Base-by-base conservation (phyloP, 257 asterid genomes). In the Petunia axillaris region DNA sequence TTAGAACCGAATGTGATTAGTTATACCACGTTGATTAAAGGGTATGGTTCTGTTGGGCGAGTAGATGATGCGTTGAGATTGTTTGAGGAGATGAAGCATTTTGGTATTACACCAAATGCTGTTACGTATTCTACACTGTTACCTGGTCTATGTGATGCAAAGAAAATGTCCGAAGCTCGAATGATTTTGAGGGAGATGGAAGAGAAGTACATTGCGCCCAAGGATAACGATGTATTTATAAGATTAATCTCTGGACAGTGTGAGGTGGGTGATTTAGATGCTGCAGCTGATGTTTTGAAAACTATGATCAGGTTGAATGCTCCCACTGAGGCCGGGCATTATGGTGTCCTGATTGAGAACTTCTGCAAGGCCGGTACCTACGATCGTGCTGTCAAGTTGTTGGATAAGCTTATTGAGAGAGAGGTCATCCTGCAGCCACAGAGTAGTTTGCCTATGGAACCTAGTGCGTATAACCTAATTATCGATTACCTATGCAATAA, bases 261-360 rank as follows among this genome's bases (percentile, higher is more conserved):
- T 84, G 89, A 90, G 86, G 89, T 79, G 0, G 95, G 98, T 54
- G 80, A 93, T 79, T 81, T 92, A 55, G 96, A 87, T 89, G 98
- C 96, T 36, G 99, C 97, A 60, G 85, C 81, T 6, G 89, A 92
- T 79, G 97, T 92, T 78, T 88, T 96, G 64, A 92, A 92, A 81
- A 87, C 97, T 60, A 96, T 96, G 99, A 86, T 87, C 80, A 85
- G 91, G 80, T 84, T 96, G 87, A 89, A 91, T 80, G 76, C 92
- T 87, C 97, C 98, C 4, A 90, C 97, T 1, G 97, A 93, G 86
- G 95, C 99, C 71, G 99, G 97, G 57, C 96, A 96, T 83, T 96
- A 94, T 54, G 96, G 99, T 70, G 80, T 96, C 85, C 79, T 93
- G 82, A 92, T 96, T 37, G 96, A 93, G 88, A 92, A 85, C 84